Evolutionary conservation across 495 filamentous ascomycete genomes (phyloP).

Genomic region (Talaromyces liani): DNA sequence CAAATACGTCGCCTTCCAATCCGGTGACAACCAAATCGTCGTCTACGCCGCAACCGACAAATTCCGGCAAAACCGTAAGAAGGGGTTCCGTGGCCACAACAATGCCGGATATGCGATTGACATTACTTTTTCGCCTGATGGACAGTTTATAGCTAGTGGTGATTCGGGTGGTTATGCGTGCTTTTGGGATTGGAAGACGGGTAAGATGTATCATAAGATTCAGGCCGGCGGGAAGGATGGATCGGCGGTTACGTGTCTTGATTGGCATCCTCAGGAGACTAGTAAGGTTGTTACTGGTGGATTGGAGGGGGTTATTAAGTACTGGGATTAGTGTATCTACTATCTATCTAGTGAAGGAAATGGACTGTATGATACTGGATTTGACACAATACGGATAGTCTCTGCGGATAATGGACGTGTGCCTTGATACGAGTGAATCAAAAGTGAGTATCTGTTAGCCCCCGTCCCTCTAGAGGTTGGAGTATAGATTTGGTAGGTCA

Average conservation of each 20-base stretch:
- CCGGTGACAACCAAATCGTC: slow-evolving; percentile 89
- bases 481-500: too few relatives aligned
- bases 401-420: too few relatives aligned
- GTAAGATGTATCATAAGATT: slow-evolving; percentile 96
- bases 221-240: slow-evolving; percentile 56
- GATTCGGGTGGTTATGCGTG: slow-evolving; percentile 83
- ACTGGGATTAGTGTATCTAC: slow-evolving; percentile 69
- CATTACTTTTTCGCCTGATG: slow-evolving; percentile 80
- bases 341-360: not conserved
- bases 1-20: slow-evolving; percentile 90
- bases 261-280: slow-evolving; percentile 94
- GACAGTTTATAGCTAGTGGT: slow-evolving; percentile 76
- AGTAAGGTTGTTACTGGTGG: slow-evolving; percentile 89
- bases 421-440: too few relatives aligned
- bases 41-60: slow-evolving; percentile 91
- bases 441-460: too few relatives aligned
- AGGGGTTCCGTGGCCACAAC: slow-evolving; percentile 92
- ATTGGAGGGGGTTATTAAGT: slow-evolving; percentile 79
- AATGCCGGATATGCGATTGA: slow-evolving; percentile 91
- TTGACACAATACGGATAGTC: not conserved
- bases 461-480: too few relatives aligned
- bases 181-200: slow-evolving; percentile 99
- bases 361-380: not conserved
- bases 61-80: slow-evolving; percentile 96
- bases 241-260: slow-evolving; percentile 68